Conservation (phyloP, 2,329 filamentous ascomycete species). For the Fusarium redolens region DNA sequence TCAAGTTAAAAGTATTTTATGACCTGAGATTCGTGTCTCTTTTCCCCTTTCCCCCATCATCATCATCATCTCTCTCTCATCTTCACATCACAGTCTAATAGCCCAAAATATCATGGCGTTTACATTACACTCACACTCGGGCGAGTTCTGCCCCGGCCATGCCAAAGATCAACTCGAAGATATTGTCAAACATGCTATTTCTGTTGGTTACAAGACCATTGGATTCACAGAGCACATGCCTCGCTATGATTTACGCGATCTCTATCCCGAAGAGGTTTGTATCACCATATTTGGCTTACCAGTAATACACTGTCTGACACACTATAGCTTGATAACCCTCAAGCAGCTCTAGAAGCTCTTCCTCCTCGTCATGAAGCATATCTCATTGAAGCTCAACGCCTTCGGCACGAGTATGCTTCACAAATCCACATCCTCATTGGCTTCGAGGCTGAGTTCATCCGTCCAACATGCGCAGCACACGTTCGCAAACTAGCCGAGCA, state of each 20-base stretch:
- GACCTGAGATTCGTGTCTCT: not conserved
- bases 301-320: slow-evolving; percentile 9
- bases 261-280: slow-evolving; percentile 89
- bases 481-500: slow-evolving; percentile 70
- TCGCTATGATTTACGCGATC: slow-evolving; percentile 75
- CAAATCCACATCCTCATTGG: slow-evolving; percentile 86
- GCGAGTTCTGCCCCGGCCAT: slow-evolving; percentile 94
- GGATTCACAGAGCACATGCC: slow-evolving; percentile 97
- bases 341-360: slow-evolving; percentile 61
- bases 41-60: not conserved
- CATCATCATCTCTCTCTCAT: not conserved
- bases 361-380: slow-evolving; percentile 74
- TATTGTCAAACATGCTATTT: slow-evolving; percentile 82
- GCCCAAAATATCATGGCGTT: slow-evolving; percentile 78
- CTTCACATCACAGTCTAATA: not conserved
- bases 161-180: slow-evolving; percentile 87
- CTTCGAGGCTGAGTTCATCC: slow-evolving; percentile 95
- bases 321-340: slow-evolving; percentile 60
- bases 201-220: slow-evolving; percentile 82
- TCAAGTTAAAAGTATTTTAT: not conserved
- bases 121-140: slow-evolving; percentile 97
- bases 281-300: not conserved
- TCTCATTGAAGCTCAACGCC: slow-evolving; percentile 77
- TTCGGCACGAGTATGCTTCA: slow-evolving; percentile 75
- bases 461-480: slow-evolving; percentile 68